These are phyloP conservation scores for Dactylorhiza incarnata DNA, from an alignment of 106 monocot species.

Conservation along the genomic window DNA sequence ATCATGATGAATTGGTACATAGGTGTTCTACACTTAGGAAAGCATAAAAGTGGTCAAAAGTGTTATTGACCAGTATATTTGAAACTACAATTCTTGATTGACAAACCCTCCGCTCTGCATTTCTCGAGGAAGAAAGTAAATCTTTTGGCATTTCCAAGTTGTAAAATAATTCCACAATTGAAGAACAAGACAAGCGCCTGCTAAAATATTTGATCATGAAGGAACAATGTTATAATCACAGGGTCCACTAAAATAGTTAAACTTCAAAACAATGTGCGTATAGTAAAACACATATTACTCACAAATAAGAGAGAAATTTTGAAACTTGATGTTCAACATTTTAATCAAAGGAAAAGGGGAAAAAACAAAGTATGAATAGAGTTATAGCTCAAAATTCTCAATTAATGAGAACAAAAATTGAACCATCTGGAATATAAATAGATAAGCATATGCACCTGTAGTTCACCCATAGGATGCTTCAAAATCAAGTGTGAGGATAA, in stretches of 20 bases:
- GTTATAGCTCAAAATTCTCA: neutral
- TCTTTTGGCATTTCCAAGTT: neutral
- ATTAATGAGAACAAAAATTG: neutral
- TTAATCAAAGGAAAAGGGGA: neutral
- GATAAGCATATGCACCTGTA: conserved; percentile 48
- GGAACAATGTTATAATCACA: neutral
- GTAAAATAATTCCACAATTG: neutral
- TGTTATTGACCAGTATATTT: neutral
- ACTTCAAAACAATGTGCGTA: neutral
- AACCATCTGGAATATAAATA: neutral
- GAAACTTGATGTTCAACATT: neutral
- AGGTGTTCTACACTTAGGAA: neutral
- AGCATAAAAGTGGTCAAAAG: neutral
- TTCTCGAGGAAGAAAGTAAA: neutral
- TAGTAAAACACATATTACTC: neutral
- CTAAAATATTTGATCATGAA: neutral
- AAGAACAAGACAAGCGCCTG: neutral
- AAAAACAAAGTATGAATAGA: neutral
- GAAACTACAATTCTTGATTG: neutral
- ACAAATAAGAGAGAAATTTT: neutral
- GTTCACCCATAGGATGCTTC: conserved; percentile 81
- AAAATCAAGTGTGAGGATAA: conserved; percentile 77
- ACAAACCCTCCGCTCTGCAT: neutral
- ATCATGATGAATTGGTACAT: neutral
- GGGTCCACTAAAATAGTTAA: neutral